Base-by-base conservation (phyloP, 2,329 filamentous ascomycete species). In the Chrysoporthe deuterocubensis region DNA sequence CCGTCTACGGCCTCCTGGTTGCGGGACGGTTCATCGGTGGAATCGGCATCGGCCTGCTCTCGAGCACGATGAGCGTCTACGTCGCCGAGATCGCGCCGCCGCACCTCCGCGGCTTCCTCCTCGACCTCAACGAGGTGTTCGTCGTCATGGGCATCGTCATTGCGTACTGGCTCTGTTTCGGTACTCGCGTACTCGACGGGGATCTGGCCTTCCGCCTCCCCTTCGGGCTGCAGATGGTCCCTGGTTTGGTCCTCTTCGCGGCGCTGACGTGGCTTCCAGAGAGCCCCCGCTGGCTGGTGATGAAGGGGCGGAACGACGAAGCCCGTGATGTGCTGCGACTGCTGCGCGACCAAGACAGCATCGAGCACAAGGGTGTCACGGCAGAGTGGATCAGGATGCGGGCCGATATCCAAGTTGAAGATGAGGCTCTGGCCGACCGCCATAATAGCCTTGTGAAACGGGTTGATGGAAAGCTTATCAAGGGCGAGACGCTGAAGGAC, bases 21-120 rank as follows among this genome's bases (percentile, higher is more conserved):
- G 26, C 37, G 11, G 60, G 40, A 14, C 60, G 60, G 3, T 40
- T 62, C 6, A 40, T 62, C 4, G 44, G 21, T 43, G 60, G 60
- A 11, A 50, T 62, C 60, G 60, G 42, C 42, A 42, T 42, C 26
- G 60, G 60, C 43, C 44, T 62, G n/a, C 40, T 48, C 60, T 46
- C 46, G 6, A 62, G 37, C n/a, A 62, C 44, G 26, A 48, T 40
- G 14, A 40, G 40, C 43, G 60, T 62, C 18, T 62, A 62, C 34
- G 75, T 76, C 70, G 74, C 71, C 44, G 73, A 77, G 68, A 70
- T 76, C 2, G 69, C 73, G 3, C 74, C 74, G 9, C 74, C 74
- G 43, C 71, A 73, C 21, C 67, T 72, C 62, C 72, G 74, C 9
- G 74, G 75, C 2, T 62, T 75, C 46, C 71, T 73, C 16, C 71